phyloP scores from a whole-genome alignment of 352 stramenopile species.

The Halophytophthora polymorphica region DNA sequence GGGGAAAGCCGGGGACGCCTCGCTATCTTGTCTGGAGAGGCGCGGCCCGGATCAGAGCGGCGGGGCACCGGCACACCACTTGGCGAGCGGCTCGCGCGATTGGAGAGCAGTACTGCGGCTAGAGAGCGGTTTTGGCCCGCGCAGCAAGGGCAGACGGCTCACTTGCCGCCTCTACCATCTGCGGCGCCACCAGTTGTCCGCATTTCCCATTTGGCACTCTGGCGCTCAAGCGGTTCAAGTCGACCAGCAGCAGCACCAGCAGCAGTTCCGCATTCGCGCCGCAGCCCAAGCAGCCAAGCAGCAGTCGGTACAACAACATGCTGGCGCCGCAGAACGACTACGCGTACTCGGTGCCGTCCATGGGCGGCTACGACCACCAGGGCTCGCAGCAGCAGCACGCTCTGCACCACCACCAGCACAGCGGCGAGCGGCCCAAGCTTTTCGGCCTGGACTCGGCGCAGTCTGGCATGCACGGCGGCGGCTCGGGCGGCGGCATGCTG shows the following conservation, averaged over 20 bases:
- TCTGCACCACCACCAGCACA: constrained; percentile 44
- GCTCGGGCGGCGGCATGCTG: too few relatives aligned
- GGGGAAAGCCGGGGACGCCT: background rate
- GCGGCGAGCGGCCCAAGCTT: constrained; percentile 58
- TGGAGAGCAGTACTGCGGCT: too few relatives aligned
- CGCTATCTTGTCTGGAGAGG: constrained; percentile 36
- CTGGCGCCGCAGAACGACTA: constrained; percentile 61
- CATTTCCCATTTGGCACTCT: constrained; percentile 74
- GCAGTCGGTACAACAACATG: constrained; percentile 10
- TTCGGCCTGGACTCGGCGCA: constrained; percentile 44
- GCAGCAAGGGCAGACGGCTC: too few relatives aligned
- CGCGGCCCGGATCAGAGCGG: constrained; percentile 26
- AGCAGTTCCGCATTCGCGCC: background rate
- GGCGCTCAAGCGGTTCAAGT: constrained; percentile 31
- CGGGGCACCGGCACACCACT: too few relatives aligned
- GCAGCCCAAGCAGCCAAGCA: background rate
- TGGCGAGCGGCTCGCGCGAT: too few relatives aligned
- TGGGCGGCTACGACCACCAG: constrained; percentile 24
- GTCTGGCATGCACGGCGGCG: too few relatives aligned
- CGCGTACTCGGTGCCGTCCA: constrained; percentile 47
- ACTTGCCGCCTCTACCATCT: constrained; percentile 39
- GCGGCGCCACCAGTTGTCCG: constrained; percentile 59
- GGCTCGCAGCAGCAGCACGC: constrained; percentile 16
- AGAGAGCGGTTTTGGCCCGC: too few relatives aligned
- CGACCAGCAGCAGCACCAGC: constrained; percentile 5